Percentiles rank a stretch among this genome's conserved stretches.
phyloP scores from a whole-genome alignment of 805 yeast genomes.

The Lipomyces orientalis region DNA sequence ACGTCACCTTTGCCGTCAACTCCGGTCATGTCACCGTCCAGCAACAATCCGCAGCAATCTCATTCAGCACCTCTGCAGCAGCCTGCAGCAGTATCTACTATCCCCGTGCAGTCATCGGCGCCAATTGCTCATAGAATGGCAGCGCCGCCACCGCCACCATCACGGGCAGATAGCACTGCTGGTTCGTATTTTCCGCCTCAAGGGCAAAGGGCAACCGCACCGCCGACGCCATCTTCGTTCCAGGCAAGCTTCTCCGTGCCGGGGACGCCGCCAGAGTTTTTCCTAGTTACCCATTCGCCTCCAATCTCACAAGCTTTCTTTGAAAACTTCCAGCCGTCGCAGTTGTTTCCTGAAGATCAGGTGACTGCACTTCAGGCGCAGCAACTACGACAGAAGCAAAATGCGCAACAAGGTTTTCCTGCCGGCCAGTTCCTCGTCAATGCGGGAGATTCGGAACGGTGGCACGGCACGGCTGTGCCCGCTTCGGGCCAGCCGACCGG shows the following conservation, averaged over 20 bases:
- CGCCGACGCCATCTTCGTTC: conserved; percentile 24
- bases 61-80: conserved; percentile 5
- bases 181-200: conserved; percentile 8
- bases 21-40: not conserved
- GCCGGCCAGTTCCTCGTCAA: not conserved
- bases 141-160: conserved; percentile 7
- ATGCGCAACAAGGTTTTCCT: not conserved
- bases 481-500: not conserved
- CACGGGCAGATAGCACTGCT: not conserved
- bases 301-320: conserved; percentile 46
- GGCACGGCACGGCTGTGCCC: not conserved
- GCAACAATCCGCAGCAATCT: not conserved
- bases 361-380: conserved; percentile 4
- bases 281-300: conserved; percentile 44
- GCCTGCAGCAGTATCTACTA: conserved; percentile 4
- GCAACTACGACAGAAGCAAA: not conserved
- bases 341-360: conserved; percentile 54
- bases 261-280: conserved; percentile 43
- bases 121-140: not conserved
- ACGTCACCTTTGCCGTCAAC: conserved; percentile 16
- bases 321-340: conserved; percentile 63
- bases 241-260: conserved; percentile 30
- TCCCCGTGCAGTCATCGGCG: not conserved
- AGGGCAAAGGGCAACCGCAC: conserved; percentile 16
- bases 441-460: not conserved